Evolutionary conservation across 1,139 yeast genomes (phyloP).

Genomic region (Torulaspora pretoriensis): DNA sequence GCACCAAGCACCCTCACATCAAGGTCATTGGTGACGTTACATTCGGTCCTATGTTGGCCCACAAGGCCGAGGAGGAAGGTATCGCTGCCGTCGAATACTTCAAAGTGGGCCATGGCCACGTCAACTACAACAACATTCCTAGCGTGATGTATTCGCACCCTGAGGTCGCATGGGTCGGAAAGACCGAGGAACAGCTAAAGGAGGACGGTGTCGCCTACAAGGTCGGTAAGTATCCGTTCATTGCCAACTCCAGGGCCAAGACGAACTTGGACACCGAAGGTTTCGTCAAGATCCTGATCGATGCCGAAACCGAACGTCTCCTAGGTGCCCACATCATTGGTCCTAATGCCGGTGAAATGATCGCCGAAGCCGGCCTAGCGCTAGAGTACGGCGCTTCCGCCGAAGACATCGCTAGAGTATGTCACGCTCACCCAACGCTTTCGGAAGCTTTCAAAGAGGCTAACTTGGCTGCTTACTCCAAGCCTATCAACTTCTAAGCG

Average conservation of each 20-base stretch:
- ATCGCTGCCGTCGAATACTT: conserved; percentile 96
- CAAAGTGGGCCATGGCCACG: conserved; percentile 93
- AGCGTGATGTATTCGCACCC: conserved; percentile 99
- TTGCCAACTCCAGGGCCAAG: conserved; percentile 99
- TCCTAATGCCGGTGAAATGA: conserved; percentile 99
- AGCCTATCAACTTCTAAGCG: conserved; percentile 74
- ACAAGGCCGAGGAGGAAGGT: conserved; percentile 99
- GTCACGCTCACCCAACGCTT: conserved; percentile 98
- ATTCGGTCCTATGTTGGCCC: conserved; percentile 98
- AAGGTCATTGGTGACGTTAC: conserved; percentile 98
- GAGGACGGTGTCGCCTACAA: conserved; percentile 89
- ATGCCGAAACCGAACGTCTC: conserved; percentile 94
- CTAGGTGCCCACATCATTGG: conserved; percentile 97
- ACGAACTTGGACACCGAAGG: conserved; percentile 97
- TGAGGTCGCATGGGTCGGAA: conserved; percentile 99
- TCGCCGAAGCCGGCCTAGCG: conserved; percentile 97
- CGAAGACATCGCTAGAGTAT: conserved; percentile 94
- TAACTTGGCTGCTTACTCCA: conserved; percentile 85
- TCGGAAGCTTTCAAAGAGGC: conserved; percentile 99
- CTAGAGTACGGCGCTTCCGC: conserved; percentile 98
- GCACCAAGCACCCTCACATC: conserved; percentile 88
- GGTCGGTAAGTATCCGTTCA: conserved; percentile 96
- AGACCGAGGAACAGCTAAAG: conserved; percentile 91
- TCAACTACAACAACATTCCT: conserved; percentile 96
- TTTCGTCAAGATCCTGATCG: conserved; percentile 90